Evolutionary conservation across 2,329 filamentous ascomycete species (phyloP).

Genomic region (Diaporthe capsici): DNA sequence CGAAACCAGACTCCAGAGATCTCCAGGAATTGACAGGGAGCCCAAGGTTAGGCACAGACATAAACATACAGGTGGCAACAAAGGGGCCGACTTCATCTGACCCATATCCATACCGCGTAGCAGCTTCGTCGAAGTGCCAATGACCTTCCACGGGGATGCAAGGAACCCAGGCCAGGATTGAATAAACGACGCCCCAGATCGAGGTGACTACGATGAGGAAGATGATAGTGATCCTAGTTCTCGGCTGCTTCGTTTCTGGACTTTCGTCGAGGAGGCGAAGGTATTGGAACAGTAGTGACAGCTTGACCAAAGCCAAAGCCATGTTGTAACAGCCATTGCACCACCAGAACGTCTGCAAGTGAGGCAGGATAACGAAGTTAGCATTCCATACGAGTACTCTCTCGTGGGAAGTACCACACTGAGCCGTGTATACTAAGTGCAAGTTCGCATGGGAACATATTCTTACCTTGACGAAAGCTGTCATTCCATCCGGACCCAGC

Average conservation of each 20-base stretch:
- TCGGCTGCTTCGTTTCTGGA: conserved; percentile 38
- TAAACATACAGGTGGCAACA: conserved; percentile 27
- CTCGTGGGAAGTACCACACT: neutral
- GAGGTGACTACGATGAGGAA: conserved; percentile 42
- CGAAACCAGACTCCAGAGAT: neutral
- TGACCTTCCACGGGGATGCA: conserved; percentile 43
- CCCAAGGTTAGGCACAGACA: no score
- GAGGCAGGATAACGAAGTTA: neutral
- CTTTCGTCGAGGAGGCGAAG: conserved; percentile 45
- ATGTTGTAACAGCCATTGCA: conserved; percentile 45
- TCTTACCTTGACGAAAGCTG: conserved; percentile 32
- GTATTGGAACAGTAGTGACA: conserved; percentile 47
- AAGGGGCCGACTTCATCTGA: conserved; percentile 20
- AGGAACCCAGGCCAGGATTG: conserved; percentile 45
- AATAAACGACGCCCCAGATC: conserved; percentile 45
- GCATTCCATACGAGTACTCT: neutral
- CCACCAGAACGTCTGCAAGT: conserved; percentile 39
- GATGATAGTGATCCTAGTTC: conserved; percentile 38
- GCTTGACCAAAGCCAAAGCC: conserved; percentile 46
- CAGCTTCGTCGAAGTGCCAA: conserved; percentile 41
- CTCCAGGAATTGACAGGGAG: neutral
- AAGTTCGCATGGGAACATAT: neutral
- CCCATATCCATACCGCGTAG: conserved; percentile 35
- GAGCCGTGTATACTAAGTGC: no score
- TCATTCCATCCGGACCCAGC: conserved; percentile 28